Evolutionary conservation across 257 asterid genomes (phyloP).

Genomic region (Handroanthus guayacan): DNA sequence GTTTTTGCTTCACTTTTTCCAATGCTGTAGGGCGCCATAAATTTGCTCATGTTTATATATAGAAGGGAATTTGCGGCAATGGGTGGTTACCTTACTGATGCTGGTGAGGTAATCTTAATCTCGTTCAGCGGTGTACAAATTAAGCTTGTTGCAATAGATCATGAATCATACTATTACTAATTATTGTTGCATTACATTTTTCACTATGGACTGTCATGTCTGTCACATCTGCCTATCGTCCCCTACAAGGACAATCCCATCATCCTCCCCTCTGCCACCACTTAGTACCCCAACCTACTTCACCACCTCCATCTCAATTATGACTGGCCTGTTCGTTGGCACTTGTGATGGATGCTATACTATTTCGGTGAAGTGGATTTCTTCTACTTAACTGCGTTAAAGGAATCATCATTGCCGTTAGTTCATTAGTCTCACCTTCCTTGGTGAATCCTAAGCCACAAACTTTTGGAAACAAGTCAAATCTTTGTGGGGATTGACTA

Average conservation of each 20-base stretch:
- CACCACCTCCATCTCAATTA: conserved; percentile 22
- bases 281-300: conserved; percentile 18
- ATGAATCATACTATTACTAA: neutral
- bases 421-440: neutral
- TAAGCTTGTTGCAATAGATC: conserved; percentile 9
- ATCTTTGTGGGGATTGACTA: neutral
- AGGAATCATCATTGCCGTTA: neutral
- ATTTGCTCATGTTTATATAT: conserved; percentile 82
- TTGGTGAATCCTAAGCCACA: neutral
- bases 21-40: conserved; percentile 88
- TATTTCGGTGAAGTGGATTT: neutral
- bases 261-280: neutral
- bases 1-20: conserved; percentile 30
- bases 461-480: neutral
- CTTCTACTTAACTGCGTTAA: conserved; percentile 8
- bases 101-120: conserved; percentile 89
- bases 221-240: neutral
- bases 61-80: conserved; percentile 87
- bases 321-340: conserved; percentile 11
- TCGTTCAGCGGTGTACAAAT: conserved; percentile 22
- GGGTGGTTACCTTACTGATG: conserved; percentile 99
- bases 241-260: conserved; percentile 12
- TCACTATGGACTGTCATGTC: neutral
- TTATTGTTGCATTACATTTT: conserved; percentile 8
- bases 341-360: conserved; percentile 3